Evolutionary conservation across 179 eudicot genomes (phyloP), one percentile per base, ranked within the genome.

Genomic region (Pouteria campechiana): DNA sequence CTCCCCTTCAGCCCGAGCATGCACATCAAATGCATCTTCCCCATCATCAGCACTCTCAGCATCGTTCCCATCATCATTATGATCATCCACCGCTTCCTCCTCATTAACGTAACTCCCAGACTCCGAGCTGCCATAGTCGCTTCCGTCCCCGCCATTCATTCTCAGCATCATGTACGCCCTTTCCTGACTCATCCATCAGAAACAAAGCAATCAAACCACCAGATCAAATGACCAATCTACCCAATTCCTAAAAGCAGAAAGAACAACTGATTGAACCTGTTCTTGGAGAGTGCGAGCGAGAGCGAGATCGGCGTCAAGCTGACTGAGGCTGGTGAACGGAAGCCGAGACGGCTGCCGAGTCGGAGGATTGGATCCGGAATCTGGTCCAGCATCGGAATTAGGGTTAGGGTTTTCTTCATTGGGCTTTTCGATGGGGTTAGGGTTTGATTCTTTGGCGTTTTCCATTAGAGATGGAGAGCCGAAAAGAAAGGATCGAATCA

Each of bases 301-400:
- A 46, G 96, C 96, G 11, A 83, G 96, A 73, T 83, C 94, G 50
- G 96, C 96, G 17, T 87, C 96, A 29, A 67, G 86, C 66, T 87
- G 94, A 48, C 79, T 79, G 63, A 87, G 90, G 52, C 72, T 66
- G 32, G 96, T 72, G 52, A 87, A 87, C 1, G 94, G 83, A 39
- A 81, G 76, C 58, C 90, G 52, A 0, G 65, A 35, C 9, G 76
- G 58, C 41, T 50, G 52, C n/a, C 61, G 61, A 31, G 68, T 7
- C 15, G 37, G 50, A 25, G 25, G 33, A 18, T 34, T 2, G 17
- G 35, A 36, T 54, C 54, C 22, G 60, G 54, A 35, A 43, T 64
- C 58, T 17, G 6, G 21, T 19, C 8, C 49, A 10, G 22, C 31
- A 21, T 34, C 5, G 0, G 41, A 36, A 9, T 45, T 19, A 24